Evolutionary conservation across 306 rosid species (phyloP).

Genomic region (Quillaja saponaria): DNA sequence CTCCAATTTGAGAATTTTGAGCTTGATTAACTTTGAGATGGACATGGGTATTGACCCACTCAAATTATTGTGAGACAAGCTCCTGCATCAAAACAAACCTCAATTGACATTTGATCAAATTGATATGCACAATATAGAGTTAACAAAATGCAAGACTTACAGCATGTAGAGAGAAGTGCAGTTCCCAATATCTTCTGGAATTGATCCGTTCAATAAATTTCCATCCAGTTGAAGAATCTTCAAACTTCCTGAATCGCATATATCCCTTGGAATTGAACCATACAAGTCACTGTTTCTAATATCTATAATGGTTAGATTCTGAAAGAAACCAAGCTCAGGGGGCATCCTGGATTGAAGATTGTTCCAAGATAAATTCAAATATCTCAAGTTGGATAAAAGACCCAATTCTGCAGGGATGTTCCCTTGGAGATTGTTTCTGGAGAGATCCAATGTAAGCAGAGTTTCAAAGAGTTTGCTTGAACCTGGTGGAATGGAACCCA

Average conservation of each 20-base stretch:
- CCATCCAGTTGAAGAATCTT: constrained; percentile 83
- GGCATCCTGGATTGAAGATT: constrained; percentile 65
- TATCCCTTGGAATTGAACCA: constrained; percentile 69
- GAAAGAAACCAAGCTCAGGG: constrained; percentile 65
- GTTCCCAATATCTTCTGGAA: constrained; percentile 83
- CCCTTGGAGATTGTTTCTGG: constrained; percentile 65
- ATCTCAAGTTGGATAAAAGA: constrained; percentile 54
- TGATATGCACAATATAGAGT: constrained; percentile 1
- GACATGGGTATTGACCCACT: constrained; percentile 72
- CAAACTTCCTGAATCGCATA: constrained; percentile 78
- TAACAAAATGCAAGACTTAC: constrained; percentile 47
- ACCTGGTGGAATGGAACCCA: constrained; percentile 65
- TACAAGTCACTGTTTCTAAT: constrained; percentile 53
- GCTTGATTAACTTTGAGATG: constrained; percentile 63
- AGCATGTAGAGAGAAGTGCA: constrained; percentile 79
- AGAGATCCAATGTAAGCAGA: constrained; percentile 58
- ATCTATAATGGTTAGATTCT: constrained; percentile 65
- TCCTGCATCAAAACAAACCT: constrained; percentile 50
- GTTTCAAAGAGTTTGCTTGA: constrained; percentile 60
- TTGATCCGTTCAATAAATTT: constrained; percentile 60
- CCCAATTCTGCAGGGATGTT: constrained; percentile 70
- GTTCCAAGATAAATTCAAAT: constrained; percentile 88
- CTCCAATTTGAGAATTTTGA: constrained; percentile 74
- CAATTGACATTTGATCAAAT: constrained; percentile 20
- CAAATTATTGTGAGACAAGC: constrained; percentile 74